phyloP scores from a whole-genome alignment of 768 basidiomycete species.

The Tylopilus rubrobrunneus region DNA sequence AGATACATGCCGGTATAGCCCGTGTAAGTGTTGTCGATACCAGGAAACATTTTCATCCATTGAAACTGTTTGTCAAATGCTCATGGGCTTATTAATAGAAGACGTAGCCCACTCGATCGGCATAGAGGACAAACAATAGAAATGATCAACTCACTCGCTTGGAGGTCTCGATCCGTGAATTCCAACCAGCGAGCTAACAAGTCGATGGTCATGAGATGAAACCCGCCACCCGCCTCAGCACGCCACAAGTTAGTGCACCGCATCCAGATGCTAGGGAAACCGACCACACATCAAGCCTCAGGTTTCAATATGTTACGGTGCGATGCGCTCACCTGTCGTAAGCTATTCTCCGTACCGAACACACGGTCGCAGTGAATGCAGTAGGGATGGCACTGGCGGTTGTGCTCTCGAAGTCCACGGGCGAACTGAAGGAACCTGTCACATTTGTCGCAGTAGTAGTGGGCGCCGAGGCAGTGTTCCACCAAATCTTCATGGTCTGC shows the following conservation, averaged over 20 bases:
- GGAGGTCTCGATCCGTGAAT: too few relatives aligned
- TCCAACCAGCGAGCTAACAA: neutral
- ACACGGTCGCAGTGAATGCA: constrained; percentile 42
- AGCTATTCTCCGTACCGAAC: constrained; percentile 33
- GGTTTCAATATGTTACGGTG: too few relatives aligned
- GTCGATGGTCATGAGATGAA: neutral
- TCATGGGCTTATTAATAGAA: too few relatives aligned
- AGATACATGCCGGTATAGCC: too few relatives aligned
- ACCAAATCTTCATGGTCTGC: constrained; percentile 30
- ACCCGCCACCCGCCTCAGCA: neutral
- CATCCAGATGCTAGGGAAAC: constrained; percentile 45
- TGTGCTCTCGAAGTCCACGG: constrained; percentile 44
- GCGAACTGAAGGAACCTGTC: constrained; percentile 38
- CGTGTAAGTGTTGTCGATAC: too few relatives aligned
- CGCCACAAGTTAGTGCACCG: constrained; percentile 40
- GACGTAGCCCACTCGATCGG: too few relatives aligned
- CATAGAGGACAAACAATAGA: too few relatives aligned
- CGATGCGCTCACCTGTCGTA: constrained; percentile 12
- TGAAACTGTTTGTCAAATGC: too few relatives aligned
- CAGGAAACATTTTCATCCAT: too few relatives aligned
- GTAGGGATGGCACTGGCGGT: constrained; percentile 41
- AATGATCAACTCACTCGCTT: too few relatives aligned
- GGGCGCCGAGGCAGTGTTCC: constrained; percentile 39
- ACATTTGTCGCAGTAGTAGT: constrained; percentile 44
- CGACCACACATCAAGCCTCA: neutral